Evolutionary conservation across 257 asterid species (phyloP).

Genomic region (Eucommia ulmoides): DNA sequence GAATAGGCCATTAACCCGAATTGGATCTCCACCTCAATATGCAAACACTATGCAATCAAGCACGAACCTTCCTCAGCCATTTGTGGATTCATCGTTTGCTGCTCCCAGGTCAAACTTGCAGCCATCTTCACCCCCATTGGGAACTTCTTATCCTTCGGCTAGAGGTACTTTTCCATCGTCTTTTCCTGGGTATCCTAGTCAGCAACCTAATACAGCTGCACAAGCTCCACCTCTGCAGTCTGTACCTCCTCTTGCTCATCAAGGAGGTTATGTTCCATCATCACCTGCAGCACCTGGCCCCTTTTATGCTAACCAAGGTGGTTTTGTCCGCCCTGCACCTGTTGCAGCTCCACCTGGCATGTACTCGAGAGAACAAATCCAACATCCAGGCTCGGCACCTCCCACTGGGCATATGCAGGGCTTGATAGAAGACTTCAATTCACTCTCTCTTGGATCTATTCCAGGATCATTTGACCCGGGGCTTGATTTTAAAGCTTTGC

Average conservation of each 20-base stretch:
- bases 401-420: conserved; percentile 36
- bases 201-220: background rate
- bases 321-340: conserved; percentile 23
- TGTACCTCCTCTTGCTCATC: background rate
- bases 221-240: background rate
- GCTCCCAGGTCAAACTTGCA: background rate
- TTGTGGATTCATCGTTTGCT: background rate
- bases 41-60: conserved; percentile 32
- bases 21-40: conserved; percentile 59
- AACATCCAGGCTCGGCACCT: conserved; percentile 42
- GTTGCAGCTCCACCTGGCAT: conserved; percentile 26
- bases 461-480: conserved; percentile 90
- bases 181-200: background rate
- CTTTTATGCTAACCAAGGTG: background rate
- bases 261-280: conserved; percentile 44
- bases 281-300: background rate
- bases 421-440: conserved; percentile 65
- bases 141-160: background rate
- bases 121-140: conserved; percentile 3
- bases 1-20: conserved; percentile 33
- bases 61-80: conserved; percentile 16
- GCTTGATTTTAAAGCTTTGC: conserved; percentile 54
- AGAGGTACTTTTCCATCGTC: background rate
- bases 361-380: conserved; percentile 38
- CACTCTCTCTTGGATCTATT: conserved; percentile 63